These are phyloP conservation scores for Anthracocystis panici-leucophaei DNA, from an alignment of 1,284 basidiomycete genomes.

Conservation along the genomic window DNA sequence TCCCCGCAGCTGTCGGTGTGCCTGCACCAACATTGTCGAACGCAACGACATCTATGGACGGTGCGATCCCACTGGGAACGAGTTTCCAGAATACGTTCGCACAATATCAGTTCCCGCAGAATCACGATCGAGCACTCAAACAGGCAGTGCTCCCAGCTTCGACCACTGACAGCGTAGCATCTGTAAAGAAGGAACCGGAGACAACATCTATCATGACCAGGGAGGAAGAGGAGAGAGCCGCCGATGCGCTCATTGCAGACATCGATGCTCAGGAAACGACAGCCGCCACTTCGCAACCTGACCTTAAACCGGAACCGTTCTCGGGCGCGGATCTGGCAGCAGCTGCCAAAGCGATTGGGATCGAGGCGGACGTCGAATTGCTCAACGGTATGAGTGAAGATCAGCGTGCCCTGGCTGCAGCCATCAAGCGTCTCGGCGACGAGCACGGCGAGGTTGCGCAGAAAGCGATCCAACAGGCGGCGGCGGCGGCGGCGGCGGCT, in stretches of 20 bases:
- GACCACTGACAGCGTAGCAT: neutral
- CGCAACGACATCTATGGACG: slow-evolving; percentile 6
- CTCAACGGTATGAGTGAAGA: slow-evolving; percentile 48
- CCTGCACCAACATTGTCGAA: neutral
- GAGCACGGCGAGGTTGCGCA: slow-evolving; percentile 41
- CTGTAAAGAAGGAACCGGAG: neutral
- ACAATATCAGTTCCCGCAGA: slow-evolving; percentile 47
- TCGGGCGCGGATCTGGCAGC: slow-evolving; percentile 48
- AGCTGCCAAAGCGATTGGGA: slow-evolving; percentile 53
- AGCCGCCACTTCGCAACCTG: neutral
- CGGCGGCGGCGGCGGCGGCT: slow-evolving; percentile 30
- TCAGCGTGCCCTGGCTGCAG: slow-evolving; percentile 53
- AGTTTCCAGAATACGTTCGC: slow-evolving; percentile 51
- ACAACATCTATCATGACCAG: slow-evolving; percentile 20
- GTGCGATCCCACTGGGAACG: slow-evolving; percentile 3
- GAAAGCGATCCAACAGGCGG: slow-evolving; percentile 51
- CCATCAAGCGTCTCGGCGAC: slow-evolving; percentile 49
- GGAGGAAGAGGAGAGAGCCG: slow-evolving; percentile 46
- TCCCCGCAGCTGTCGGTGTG: neutral
- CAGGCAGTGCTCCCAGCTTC: slow-evolving; percentile 10
- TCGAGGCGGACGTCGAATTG: slow-evolving; percentile 51
- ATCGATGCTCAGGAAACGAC: slow-evolving; percentile 9
- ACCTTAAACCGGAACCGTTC: slow-evolving; percentile 20
- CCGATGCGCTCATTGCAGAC: slow-evolving; percentile 40
- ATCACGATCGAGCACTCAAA: slow-evolving; percentile 30